Base-by-base conservation (phyloP, 108 stramenopile genomes). In the Discostella stelligeroides region DNA sequence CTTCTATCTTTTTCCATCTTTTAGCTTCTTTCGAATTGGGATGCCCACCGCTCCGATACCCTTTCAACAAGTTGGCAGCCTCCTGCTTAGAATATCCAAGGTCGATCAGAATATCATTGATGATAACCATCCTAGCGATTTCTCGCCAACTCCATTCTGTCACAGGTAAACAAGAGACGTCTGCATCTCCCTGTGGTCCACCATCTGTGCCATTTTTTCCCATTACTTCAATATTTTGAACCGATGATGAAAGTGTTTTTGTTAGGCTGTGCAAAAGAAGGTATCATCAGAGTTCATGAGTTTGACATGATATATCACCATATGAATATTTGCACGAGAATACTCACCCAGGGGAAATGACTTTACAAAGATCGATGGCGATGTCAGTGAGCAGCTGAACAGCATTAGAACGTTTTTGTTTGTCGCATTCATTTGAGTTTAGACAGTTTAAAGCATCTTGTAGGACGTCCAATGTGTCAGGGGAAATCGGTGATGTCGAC, bases 11-110 rank as follows among this genome's bases (percentile, higher is more conserved):
- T 45, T 90, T 85, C 53, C 89, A 63, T 48, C 92, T 68, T 29
- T 82, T 86, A 12, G 92, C 90, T 76, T 94, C 90, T 70, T 94
- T 94, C 0, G 90, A 91, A 63, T 94, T 94, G 7, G 92, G 92
- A 76, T 94, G 92, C 11, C 92, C 92, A 1, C 85, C 85, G 65
- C 86, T 90, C 29, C 92, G 76, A 50, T 89, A 91, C 7, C 92
- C 92, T 45, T 89, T 87, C 14, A 91, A 62, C 27, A 87, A 65
- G 56, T 92, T 87, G 1, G 88, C 85, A 21, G 70, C 64, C 49
- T 95, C 94, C 38, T 82, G 80, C 75, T 87, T 85, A 10, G 73
- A 58, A 47, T 74, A 81, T 20, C 94, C 94, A n/a, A 92, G 76
- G 51, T 95, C 92, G 21, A 66, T 86, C 15, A 91, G 73, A 11